A percentile compares a stretch with the other conserved stretches of the same genome.
Conservation (phyloP, 2,329 filamentous ascomycete species). For the Monosporascus sp. region DNA sequence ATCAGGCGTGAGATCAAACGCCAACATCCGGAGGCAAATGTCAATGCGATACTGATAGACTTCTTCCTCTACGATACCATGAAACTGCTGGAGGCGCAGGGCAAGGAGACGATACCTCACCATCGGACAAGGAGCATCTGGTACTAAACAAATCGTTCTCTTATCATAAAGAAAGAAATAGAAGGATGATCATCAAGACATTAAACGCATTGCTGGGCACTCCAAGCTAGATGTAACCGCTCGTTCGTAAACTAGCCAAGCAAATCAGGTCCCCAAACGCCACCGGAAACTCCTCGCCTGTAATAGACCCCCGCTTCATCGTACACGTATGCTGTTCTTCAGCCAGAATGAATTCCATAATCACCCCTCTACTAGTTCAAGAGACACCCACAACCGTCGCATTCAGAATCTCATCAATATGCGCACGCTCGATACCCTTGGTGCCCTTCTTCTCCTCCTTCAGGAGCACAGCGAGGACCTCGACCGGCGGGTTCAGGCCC, state of each 20-base stretch:
- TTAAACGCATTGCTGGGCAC: neutral
- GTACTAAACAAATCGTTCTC: slow-evolving; percentile 54
- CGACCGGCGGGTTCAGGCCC: slow-evolving; percentile 81
- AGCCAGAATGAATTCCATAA: neutral
- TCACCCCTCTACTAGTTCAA: slow-evolving; percentile 9
- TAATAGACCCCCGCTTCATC: neutral
- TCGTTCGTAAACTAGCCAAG: neutral
- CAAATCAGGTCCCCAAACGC: neutral
- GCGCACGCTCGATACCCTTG: slow-evolving; percentile 56
- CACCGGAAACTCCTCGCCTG: neutral
- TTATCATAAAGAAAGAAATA: neutral
- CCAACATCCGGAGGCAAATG: slow-evolving; percentile 62
- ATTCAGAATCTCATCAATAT: slow-evolving; percentile 65
- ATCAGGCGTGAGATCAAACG: slow-evolving; percentile 74
- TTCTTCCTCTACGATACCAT: slow-evolving; percentile 96
- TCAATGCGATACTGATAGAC: slow-evolving; percentile 91
- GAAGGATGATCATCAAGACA: neutral
- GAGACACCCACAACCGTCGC: slow-evolving; percentile 35
- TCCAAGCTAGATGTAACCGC: neutral
- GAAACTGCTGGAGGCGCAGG: slow-evolving; percentile 70
- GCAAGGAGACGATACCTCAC: slow-evolving; percentile 65
- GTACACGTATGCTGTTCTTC: neutral
- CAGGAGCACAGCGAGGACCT: slow-evolving; percentile 80
- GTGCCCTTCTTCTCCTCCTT: slow-evolving; percentile 59
- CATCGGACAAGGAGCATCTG: slow-evolving; percentile 91